Percentiles rank a stretch among this genome's conserved stretches.
These are phyloP conservation scores for Phaeomoniella chlamydospora DNA, from an alignment of 2,329 filamentous ascomycete genomes.

Conservation along the genomic window DNA sequence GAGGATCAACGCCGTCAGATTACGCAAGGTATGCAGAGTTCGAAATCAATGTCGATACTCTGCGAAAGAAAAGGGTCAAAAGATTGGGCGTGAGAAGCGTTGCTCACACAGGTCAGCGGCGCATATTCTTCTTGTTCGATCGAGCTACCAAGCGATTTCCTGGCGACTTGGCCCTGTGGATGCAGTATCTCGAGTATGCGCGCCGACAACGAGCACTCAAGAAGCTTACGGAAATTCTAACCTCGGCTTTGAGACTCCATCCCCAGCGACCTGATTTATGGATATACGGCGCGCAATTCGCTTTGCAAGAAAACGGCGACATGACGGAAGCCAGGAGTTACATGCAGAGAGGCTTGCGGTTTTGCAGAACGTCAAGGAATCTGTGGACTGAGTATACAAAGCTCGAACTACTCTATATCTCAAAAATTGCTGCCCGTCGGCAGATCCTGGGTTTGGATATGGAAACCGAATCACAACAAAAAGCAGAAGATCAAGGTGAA, in stretches of 20 bases:
- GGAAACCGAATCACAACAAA: constrained; percentile 20
- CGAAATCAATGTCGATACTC: constrained; percentile 52
- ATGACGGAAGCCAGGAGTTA: constrained; percentile 74
- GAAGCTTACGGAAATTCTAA: constrained; percentile 45
- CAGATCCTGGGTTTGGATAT: constrained; percentile 49
- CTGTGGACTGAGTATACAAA: constrained; percentile 86
- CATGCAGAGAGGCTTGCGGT: constrained; percentile 79
- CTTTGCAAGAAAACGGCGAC: constrained; percentile 66
- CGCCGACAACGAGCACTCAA: constrained; percentile 50
- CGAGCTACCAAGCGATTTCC: constrained; percentile 74
- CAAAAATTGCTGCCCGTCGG: constrained; percentile 62
- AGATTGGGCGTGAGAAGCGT: constrained; percentile 63
- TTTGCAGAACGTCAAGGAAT: constrained; percentile 60
- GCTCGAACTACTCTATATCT: constrained; percentile 84
- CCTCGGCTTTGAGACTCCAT: constrained; percentile 65
- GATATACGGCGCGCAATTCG: constrained; percentile 66
- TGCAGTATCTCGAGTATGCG: constrained; percentile 76
- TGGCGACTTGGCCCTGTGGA: constrained; percentile 70
- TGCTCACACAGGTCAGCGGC: constrained; percentile 59
- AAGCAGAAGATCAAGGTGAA: constrained; percentile 18
- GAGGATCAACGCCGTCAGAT: constrained; percentile 61
- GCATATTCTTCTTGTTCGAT: constrained; percentile 81
- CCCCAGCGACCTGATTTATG: constrained; percentile 72
- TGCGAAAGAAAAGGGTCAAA: constrained; percentile 70
- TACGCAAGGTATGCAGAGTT: constrained; percentile 72